Percentiles rank a stretch among this genome's conserved stretches.
Conservation (phyloP, 2,329 filamentous ascomycete species). For the Fulvia fulva region DNA sequence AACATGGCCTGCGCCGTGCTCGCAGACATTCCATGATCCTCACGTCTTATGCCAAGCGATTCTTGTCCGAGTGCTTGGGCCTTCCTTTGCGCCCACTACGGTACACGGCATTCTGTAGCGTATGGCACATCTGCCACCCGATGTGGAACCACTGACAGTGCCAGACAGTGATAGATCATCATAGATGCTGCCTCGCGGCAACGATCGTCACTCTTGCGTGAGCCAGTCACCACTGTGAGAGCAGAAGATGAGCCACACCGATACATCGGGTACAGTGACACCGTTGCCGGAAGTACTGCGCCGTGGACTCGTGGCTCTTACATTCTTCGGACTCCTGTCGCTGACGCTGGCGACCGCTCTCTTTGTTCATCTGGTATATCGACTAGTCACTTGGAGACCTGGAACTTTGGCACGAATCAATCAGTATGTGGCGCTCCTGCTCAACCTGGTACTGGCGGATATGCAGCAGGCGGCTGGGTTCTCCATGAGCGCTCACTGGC, state of each 20-base stretch:
- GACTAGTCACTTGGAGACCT: conserved; percentile 41
- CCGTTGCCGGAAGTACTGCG: conserved; percentile 34
- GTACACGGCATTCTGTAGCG: background rate
- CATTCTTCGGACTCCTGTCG: conserved; percentile 45
- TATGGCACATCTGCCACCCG: background rate
- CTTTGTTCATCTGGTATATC: conserved; percentile 44
- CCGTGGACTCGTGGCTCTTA: conserved; percentile 45
- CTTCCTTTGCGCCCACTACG: background rate
- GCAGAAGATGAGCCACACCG: background rate
- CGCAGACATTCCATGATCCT: background rate
- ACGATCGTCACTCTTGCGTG: background rate
- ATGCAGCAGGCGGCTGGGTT: conserved; percentile 63
- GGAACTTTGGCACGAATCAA: conserved; percentile 42
- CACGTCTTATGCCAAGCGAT: background rate
- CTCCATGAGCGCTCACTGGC: conserved; percentile 57
- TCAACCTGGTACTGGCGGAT: conserved; percentile 65
- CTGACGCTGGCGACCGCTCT: conserved; percentile 43
- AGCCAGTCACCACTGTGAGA: background rate
- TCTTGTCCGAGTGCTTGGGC: background rate
- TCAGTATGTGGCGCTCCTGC: conserved; percentile 64
- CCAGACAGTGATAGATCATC: background rate
- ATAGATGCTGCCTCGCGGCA: background rate
- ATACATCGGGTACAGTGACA: conserved; percentile 23
- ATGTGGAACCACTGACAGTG: background rate
- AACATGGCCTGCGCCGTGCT: background rate